Base-by-base conservation (phyloP, 2,329 filamentous ascomycete species). In the Helotiales sp. region DNA sequence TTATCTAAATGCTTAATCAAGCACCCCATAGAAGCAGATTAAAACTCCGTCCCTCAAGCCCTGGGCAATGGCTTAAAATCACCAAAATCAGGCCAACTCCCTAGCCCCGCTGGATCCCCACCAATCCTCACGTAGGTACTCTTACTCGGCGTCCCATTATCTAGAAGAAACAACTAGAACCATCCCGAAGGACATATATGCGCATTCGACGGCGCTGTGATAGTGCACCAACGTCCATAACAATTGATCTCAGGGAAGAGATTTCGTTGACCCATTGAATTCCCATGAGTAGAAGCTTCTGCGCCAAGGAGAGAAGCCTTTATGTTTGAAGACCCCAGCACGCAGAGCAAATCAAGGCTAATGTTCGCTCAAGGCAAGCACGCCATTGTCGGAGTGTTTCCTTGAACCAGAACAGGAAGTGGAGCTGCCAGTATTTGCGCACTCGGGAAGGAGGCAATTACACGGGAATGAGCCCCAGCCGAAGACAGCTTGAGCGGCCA, bases 101-200 rank as follows among this genome's bases (percentile, higher is more conserved):
- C 86, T 17, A 89, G 42, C 8, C 50, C 52, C 1, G 75, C 85
- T 1, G 85, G 85, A 69, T 89, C 86, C 17, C 85, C 85, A 15
- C 86, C 86, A 52, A 89, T 85, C 22, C 86, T 76, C 17, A 89
- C 82, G 72, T 83, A 84, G n/a, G 79, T 76, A 76, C 84, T 82
- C 15, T 83, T 75, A 6, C 80, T 83, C 0, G 86, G 86, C n/a
- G 83, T 81, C 1, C 79, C 79, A 3, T 80, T 80, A 55, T 87
- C 84, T 1, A 88, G 76, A 1, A 87, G 78, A 65, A 81, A 87
- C 72, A 87, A 75, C 70, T 85, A 80, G 66, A 83, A 86, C 84
- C 84, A 88, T 1, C 83, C 83, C 0, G 84, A 81, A 3, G 85
- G 84, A 22, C 76, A 77, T 54, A 84, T 72, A 65, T 85, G 76